These are phyloP conservation scores for Exophiala aquamarina DNA, from an alignment of 2,329 filamentous ascomycete species.

Conservation along the genomic window DNA sequence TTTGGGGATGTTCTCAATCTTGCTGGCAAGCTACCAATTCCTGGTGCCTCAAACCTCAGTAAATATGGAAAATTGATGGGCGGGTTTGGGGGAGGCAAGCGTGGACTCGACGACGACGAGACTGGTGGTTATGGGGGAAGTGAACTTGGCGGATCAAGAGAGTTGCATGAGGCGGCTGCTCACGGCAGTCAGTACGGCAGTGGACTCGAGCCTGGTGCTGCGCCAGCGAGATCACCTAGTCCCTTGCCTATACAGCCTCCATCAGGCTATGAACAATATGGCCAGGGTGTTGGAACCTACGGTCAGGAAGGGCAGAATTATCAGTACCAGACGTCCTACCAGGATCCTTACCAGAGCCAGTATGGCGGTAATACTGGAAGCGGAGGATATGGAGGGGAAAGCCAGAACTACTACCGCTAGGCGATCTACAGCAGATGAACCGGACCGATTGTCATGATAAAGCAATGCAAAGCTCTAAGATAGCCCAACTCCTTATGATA, in stretches of 20 bases:
- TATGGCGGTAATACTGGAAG: constrained; percentile 15
- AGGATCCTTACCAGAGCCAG: constrained; percentile 17
- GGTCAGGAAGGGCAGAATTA: constrained; percentile 5
- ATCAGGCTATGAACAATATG: constrained; percentile 24
- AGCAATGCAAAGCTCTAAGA: too few relatives aligned
- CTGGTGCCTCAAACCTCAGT: constrained; percentile 22
- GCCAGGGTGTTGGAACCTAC: constrained; percentile 2
- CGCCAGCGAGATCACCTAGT: constrained; percentile 15
- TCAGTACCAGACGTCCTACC: constrained; percentile 20
- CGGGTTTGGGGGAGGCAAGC: constrained; percentile 16
- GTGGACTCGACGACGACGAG: constrained; percentile 15
- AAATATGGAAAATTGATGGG: constrained; percentile 27
- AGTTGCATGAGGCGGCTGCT: constrained; percentile 20
- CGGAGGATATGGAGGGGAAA: constrained; percentile 21
- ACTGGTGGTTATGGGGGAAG: constrained; percentile 5
- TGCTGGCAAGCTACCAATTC: constrained; percentile 27
- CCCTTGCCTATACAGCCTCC: constrained; percentile 21
- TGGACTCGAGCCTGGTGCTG: neutral
- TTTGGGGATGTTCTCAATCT: constrained; percentile 24
- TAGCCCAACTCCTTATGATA: too few relatives aligned
- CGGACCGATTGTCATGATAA: too few relatives aligned
- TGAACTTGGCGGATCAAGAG: constrained; percentile 15
- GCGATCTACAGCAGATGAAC: too few relatives aligned
- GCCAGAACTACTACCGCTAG: neutral
- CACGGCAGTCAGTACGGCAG: constrained; percentile 7